These are phyloP conservation scores for Triangularia verruculosa DNA, from an alignment of 2,329 filamentous ascomycete genomes.

Conservation along the genomic window DNA sequence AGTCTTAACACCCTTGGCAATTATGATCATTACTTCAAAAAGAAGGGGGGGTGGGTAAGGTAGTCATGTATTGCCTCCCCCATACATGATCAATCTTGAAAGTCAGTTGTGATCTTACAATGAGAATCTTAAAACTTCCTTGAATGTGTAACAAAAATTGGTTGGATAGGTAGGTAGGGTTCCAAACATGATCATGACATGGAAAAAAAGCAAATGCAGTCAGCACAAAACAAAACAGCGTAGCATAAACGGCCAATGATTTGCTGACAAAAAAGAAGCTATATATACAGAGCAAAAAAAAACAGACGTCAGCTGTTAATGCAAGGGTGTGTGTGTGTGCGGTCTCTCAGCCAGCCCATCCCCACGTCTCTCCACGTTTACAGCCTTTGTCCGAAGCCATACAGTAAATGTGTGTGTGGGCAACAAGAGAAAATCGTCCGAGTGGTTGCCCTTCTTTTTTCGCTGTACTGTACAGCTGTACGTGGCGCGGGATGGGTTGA, in stretches of 20 bases:
- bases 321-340: background rate
- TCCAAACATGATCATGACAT: background rate
- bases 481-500: background rate
- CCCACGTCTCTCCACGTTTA: background rate
- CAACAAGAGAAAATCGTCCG: background rate
- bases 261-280: no score
- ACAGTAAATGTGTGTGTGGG: background rate
- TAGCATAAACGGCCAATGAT: background rate
- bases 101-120: background rate
- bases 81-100: background rate
- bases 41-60: background rate
- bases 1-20: background rate
- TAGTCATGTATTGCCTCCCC: background rate
- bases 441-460: background rate
- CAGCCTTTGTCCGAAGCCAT: background rate
- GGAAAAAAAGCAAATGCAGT: background rate
- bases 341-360: background rate
- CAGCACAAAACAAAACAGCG: background rate
- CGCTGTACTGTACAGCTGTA: background rate
- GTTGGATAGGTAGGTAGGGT: background rate
- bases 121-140: background rate
- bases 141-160: background rate
- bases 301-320: background rate
- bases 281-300: background rate
- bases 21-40: background rate